A percentile compares a stretch with the other conserved stretches of the same genome.
These are phyloP conservation scores for Anisogramma anomala DNA, from an alignment of 2,329 filamentous ascomycete species.

Conservation along the genomic window DNA sequence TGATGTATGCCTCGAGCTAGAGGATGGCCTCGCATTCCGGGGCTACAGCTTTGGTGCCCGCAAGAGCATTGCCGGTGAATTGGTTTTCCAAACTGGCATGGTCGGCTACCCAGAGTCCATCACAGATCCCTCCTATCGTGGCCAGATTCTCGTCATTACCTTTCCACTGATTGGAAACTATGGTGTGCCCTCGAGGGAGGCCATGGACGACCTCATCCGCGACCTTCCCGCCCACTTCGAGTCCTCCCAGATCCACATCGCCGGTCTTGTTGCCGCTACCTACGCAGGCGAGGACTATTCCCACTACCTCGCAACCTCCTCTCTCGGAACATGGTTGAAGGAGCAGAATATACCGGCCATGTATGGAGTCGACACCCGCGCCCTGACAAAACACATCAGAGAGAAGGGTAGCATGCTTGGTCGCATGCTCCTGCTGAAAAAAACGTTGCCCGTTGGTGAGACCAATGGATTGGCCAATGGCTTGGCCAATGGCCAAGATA, in stretches of 20 bases:
- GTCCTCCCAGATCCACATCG: slow-evolving; percentile 82
- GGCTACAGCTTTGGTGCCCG: slow-evolving; percentile 93
- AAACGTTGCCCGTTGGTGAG: slow-evolving; percentile 31
- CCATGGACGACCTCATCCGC: slow-evolving; percentile 71
- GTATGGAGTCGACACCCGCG: slow-evolving; percentile 87
- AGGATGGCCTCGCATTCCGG: slow-evolving; percentile 83
- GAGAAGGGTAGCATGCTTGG: slow-evolving; percentile 95
- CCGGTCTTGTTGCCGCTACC: slow-evolving; percentile 78
- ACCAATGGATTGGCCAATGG: slow-evolving; percentile 35
- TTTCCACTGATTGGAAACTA: slow-evolving; percentile 97
- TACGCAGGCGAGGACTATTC: slow-evolving; percentile 94
- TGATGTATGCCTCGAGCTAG: slow-evolving; percentile 77
- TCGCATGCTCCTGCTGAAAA: slow-evolving; percentile 66
- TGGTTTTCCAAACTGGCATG: slow-evolving; percentile 99
- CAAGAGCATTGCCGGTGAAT: slow-evolving; percentile 88
- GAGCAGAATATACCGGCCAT: slow-evolving; percentile 90
- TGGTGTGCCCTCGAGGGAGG: slow-evolving; percentile 80
- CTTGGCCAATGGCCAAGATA: slow-evolving; percentile 23
- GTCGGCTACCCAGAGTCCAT: slow-evolving; percentile 95
- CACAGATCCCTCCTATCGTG: slow-evolving; percentile 77
- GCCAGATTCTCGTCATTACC: slow-evolving; percentile 92
- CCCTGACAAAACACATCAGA: slow-evolving; percentile 86
- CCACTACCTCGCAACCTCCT: slow-evolving; percentile 83
- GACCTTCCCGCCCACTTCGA: slow-evolving; percentile 90
- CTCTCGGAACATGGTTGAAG: slow-evolving; percentile 88